These are phyloP conservation scores for Botrytis medusae DNA, from an alignment of 2,329 filamentous ascomycete species.

Conservation along the genomic window DNA sequence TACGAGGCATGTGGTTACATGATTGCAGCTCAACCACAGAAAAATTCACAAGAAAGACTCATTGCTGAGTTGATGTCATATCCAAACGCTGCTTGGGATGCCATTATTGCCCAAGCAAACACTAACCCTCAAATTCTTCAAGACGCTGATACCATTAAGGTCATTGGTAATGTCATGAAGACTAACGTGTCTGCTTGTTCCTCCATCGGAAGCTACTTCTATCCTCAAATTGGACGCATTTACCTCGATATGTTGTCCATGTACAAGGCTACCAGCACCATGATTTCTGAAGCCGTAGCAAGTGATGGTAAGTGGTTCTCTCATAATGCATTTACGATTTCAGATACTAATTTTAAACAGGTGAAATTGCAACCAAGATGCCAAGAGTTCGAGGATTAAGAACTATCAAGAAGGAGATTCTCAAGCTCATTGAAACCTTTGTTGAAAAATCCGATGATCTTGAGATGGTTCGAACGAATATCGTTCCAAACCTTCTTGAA, in stretches of 20 bases:
- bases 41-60: conserved; percentile 86
- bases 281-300: conserved; percentile 91
- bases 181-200: conserved; percentile 98
- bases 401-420: conserved; percentile 98
- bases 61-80: conserved; percentile 90
- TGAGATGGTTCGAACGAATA: conserved; percentile 87
- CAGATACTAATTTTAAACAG: conserved; percentile 48
- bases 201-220: conserved; percentile 96
- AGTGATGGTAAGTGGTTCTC: conserved; percentile 63
- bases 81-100: conserved; percentile 92
- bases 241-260: conserved; percentile 99
- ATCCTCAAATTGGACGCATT: conserved; percentile 94
- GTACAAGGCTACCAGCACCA: conserved; percentile 94
- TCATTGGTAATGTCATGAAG: conserved; percentile 99
- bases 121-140: conserved; percentile 83
- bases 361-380: conserved; percentile 93
- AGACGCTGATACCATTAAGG: conserved; percentile 93
- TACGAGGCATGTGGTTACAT: conserved; percentile 99
- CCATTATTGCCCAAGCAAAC: conserved; percentile 86
- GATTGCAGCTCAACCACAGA: conserved; percentile 97
- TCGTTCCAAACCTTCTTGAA: conserved; percentile 93
- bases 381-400: conserved; percentile 91
- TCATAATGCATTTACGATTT: background rate
- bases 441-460: conserved; percentile 97
- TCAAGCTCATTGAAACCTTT: conserved; percentile 97